These are phyloP conservation scores for Gossypium sturtianum DNA, from an alignment of 345 rosid genomes.

Conservation along the genomic window DNA sequence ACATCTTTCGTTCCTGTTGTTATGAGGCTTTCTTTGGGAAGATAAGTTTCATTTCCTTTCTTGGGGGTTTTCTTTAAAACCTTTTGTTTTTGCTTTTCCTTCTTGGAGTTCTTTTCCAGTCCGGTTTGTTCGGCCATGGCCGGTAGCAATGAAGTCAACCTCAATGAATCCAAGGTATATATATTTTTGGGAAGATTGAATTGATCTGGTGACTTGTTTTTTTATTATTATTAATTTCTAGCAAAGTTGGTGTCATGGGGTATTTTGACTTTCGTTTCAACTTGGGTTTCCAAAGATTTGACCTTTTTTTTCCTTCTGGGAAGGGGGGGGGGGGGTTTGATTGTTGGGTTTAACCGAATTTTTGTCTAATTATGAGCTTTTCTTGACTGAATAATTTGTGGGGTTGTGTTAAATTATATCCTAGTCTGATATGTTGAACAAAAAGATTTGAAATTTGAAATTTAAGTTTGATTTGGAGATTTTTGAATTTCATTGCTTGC, in stretches of 20 bases:
- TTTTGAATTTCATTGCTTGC: neutral
- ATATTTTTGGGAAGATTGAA: neutral
- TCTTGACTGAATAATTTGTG: neutral
- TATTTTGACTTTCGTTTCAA: neutral
- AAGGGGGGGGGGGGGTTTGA: too few species aligned
- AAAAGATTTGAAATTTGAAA: neutral
- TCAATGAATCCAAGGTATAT: constrained; percentile 84
- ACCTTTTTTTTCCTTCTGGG: neutral
- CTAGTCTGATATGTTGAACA: neutral
- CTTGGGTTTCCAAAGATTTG: constrained; percentile 7
- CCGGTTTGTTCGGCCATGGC: constrained; percentile 46
- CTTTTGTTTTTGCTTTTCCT: neutral
- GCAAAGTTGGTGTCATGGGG: neutral
- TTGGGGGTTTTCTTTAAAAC: neutral
- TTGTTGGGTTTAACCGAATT: neutral
- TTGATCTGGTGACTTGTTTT: neutral
- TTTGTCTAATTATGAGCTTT: neutral
- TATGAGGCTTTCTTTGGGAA: constrained; percentile 17
- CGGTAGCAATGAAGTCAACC: constrained; percentile 75
- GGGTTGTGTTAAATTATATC: neutral
- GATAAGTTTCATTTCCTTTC: constrained; percentile 8
- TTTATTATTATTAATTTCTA: neutral
- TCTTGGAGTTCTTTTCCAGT: neutral
- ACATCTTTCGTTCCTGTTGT: neutral
- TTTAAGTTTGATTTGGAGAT: constrained; percentile 11